Base-by-base conservation (phyloP, 1,139 yeast species). In the Nakaseomyces bracarensis region DNA sequence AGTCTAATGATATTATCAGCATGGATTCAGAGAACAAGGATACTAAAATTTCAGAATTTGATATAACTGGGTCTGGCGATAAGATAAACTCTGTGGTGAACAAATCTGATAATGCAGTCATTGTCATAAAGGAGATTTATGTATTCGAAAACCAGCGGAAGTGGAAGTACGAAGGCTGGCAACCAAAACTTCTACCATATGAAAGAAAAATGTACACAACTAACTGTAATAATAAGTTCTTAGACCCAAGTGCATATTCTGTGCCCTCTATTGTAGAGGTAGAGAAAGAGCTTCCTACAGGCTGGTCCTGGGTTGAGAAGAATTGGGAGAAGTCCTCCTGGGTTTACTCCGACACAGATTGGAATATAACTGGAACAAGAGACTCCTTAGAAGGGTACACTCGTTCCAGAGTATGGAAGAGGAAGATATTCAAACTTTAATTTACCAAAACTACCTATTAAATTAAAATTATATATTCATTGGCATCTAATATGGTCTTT, bases 281-380 rank as follows among this genome's bases (percentile, higher is more conserved):
- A 14, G 55, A 53, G 34, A 48, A 49, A 28, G 36, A 45, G n/a
- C 19, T 49, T 3, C 49, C 54, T 1, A 18, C 38, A 11, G 50
- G 40, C 19, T 58, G 61, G 63, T 38, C 43, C 20, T 55, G 58
- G 60, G 44, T 60, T 14, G 63, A 60, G 36, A 48, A 53, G 31
- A 42, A 45, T 14, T 60, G 64, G 64, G 36, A 42, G n/a, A 49
- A 44, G 7, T 34, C 47, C 3, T 45, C 42, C 3, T 60, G 64
- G 64, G 20, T 34, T 4, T 58, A 54, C 43, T 48, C 45, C 9
- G 58, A 57, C 40, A 42, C 60, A 3, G 43, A 51, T 23, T 60
- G 64, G 64, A 40, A 42, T 14, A 28, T 28, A 11, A 44, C 49
- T 8, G 64, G 64, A 1, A 19, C 38, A 2, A 33, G 40, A 4